phyloP scores from a whole-genome alignment of 768 basidiomycete genomes.

The Artomyces pyxidatus region DNA sequence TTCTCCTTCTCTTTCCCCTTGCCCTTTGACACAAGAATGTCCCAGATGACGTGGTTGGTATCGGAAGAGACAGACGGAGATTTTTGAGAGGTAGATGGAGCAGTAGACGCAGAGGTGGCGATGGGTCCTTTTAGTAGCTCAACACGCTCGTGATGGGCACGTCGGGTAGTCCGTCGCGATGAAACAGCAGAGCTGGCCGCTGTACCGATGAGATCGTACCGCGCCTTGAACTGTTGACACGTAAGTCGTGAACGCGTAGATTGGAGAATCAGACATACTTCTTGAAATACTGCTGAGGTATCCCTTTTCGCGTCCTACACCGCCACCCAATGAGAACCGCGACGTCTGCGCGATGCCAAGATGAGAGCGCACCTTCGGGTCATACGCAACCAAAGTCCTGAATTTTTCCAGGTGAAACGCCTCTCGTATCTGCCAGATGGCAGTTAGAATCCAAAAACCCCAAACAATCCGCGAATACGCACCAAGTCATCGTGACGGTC shows the following conservation, averaged over 20 bases:
- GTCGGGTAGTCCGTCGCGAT: constrained; percentile 48
- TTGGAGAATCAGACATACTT: constrained; percentile 37
- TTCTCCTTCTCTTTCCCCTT: constrained; percentile 26
- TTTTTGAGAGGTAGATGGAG: constrained; percentile 7
- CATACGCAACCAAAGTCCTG: constrained; percentile 63
- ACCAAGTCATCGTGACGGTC: constrained; percentile 71
- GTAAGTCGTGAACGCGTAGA: background rate
- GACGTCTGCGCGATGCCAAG: background rate
- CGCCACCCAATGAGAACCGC: background rate
- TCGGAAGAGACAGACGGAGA: constrained; percentile 1
- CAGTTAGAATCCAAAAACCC: constrained; percentile 2
- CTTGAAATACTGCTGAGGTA: constrained; percentile 59
- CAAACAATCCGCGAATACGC: constrained; percentile 21
- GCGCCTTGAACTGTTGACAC: constrained; percentile 44
- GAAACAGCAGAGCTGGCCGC: constrained; percentile 34
- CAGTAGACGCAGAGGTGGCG: constrained; percentile 17
- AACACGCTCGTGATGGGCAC: constrained; percentile 46
- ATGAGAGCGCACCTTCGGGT: constrained; percentile 64
- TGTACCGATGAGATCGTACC: constrained; percentile 53
- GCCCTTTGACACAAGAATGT: constrained; percentile 21
- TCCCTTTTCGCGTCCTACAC: constrained; percentile 65
- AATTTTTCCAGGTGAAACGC: constrained; percentile 85
- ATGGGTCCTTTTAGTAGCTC: constrained; percentile 31
- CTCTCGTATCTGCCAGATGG: constrained; percentile 52
- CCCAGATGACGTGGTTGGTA: constrained; percentile 24